Evolutionary conservation across 768 basidiomycete species (phyloP).

Genomic region (Auriscalpium orientale): DNA sequence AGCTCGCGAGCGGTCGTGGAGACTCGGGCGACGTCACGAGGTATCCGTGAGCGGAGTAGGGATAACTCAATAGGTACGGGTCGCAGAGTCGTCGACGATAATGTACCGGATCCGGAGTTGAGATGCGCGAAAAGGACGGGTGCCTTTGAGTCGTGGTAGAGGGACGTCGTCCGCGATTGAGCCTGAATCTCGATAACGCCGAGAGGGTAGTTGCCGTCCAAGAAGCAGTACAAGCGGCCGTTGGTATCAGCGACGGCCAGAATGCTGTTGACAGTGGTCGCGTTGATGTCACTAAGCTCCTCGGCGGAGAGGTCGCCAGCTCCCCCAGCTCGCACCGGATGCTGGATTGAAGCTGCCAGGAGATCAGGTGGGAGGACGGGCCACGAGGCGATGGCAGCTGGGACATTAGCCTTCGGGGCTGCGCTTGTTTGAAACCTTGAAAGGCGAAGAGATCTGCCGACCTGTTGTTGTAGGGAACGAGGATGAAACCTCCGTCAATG

Average conservation of each 20-base stretch:
- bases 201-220: conserved; percentile 72
- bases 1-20: conserved; percentile 67
- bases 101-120: conserved; percentile 21
- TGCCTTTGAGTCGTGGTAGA: conserved; percentile 40
- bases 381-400: conserved; percentile 61
- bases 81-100: conserved; percentile 24
- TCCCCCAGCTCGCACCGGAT: conserved; percentile 30
- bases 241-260: conserved; percentile 50
- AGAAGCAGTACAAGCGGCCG: conserved; percentile 55
- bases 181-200: conserved; percentile 41
- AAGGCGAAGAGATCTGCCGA: conserved; percentile 78
- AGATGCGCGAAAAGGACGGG: conserved; percentile 47
- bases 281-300: conserved; percentile 39
- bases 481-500: conserved; percentile 1
- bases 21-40: conserved; percentile 63
- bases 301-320: conserved; percentile 21
- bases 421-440: conserved; percentile 53
- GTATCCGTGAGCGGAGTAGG: conserved; percentile 44
- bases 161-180: conserved; percentile 18
- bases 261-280: conserved; percentile 49
- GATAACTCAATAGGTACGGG: conserved; percentile 48
- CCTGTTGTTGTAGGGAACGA: conserved; percentile 30
- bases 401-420: conserved; percentile 36
- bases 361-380: conserved; percentile 53
- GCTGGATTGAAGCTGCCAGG: conserved; percentile 52